Evolutionary conservation across 2,329 filamentous ascomycete species (phyloP).

Genomic region (Mycosphaerelloides madeirae): DNA sequence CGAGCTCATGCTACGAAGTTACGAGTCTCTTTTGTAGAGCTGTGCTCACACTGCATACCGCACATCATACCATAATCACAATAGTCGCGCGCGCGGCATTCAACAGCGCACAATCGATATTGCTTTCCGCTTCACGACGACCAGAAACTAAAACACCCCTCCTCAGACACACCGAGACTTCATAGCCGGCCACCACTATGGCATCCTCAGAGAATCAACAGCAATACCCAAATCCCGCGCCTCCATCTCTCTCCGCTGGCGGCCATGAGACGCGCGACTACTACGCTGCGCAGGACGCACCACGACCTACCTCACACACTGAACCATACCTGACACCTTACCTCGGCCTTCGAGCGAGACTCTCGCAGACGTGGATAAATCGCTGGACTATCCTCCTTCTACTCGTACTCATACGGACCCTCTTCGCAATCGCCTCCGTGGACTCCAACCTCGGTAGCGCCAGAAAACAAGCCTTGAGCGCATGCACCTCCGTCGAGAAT

Average conservation of each 20-base stretch:
- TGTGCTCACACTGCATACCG: background rate
- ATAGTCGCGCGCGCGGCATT: slow-evolving; percentile 3
- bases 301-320: slow-evolving; percentile 57
- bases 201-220: slow-evolving; percentile 50
- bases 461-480: slow-evolving; percentile 74
- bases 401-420: slow-evolving; percentile 74
- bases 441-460: slow-evolving; percentile 71
- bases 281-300: slow-evolving; percentile 52
- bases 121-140: background rate
- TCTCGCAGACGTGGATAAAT: slow-evolving; percentile 97
- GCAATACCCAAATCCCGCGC: slow-evolving; percentile 51
- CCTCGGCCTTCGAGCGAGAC: slow-evolving; percentile 77
- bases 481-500: slow-evolving; percentile 87
- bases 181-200: slow-evolving; percentile 34
- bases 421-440: slow-evolving; percentile 70
- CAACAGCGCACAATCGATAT: slow-evolving; percentile 1
- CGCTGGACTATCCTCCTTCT: slow-evolving; percentile 89
- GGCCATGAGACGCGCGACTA: slow-evolving; percentile 59
- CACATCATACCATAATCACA: slow-evolving; percentile 10
- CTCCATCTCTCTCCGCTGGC: slow-evolving; percentile 57
- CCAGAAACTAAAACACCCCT: slow-evolving; percentile 8
- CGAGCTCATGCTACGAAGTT: slow-evolving; percentile 11
- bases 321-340: slow-evolving; percentile 78
- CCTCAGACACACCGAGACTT: slow-evolving; percentile 25
- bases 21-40: slow-evolving; percentile 21